These are phyloP conservation scores for Candida taoyuanica DNA, from an alignment of 805 yeast genomes.

Conservation along the genomic window DNA sequence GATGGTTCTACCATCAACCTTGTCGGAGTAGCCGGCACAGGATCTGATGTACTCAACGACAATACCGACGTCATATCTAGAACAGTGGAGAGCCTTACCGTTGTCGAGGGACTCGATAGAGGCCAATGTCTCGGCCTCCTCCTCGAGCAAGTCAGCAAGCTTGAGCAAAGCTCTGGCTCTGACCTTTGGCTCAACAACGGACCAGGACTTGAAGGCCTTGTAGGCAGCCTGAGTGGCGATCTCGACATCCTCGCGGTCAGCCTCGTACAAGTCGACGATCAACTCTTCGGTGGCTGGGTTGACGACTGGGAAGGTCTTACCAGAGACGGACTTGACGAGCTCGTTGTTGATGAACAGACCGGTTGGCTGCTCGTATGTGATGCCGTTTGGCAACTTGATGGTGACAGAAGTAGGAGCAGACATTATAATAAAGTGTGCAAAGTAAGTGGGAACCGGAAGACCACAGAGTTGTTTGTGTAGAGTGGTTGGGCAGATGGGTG, in stretches of 20 bases:
- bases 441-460: neutral
- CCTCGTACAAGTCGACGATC: conserved; percentile 50
- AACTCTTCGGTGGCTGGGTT: conserved; percentile 61
- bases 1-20: conserved; percentile 42
- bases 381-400: conserved; percentile 53
- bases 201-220: conserved; percentile 56
- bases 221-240: conserved; percentile 60
- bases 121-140: conserved; percentile 44
- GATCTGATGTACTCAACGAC: conserved; percentile 45
- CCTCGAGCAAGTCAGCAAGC: conserved; percentile 47
- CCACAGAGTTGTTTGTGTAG: neutral
- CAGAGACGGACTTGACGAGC: conserved; percentile 49
- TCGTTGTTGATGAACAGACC: conserved; percentile 65
- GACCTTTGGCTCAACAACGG: conserved; percentile 39
- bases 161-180: conserved; percentile 39
- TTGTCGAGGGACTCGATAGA: conserved; percentile 48
- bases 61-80: conserved; percentile 45
- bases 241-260: conserved; percentile 45
- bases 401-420: conserved; percentile 17
- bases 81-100: conserved; percentile 46
- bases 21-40: conserved; percentile 52
- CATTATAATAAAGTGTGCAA: conserved; percentile 7
- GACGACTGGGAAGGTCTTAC: conserved; percentile 50
- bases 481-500: neutral
- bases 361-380: conserved; percentile 51